Percentiles rank a stretch among this genome's conserved stretches.
Conservation (phyloP, 2,329 filamentous ascomycete species). For the Myriosclerotinia duriaeana region DNA sequence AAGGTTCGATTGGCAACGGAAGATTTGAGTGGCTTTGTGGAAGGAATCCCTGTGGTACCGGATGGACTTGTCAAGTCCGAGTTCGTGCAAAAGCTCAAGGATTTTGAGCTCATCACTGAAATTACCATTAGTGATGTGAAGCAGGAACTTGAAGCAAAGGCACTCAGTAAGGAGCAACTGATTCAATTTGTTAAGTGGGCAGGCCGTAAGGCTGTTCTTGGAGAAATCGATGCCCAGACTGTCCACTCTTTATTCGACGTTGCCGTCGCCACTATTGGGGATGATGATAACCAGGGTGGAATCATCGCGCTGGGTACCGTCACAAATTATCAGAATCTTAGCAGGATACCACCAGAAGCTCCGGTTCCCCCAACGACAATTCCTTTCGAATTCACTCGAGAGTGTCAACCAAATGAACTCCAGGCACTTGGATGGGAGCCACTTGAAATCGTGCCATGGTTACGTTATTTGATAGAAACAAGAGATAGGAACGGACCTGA, state of each 20-base stretch:
- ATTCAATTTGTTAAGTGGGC: slow-evolving; percentile 84
- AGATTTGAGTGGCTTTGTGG: slow-evolving; percentile 70
- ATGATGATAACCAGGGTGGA: slow-evolving; percentile 59
- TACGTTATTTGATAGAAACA: slow-evolving; percentile 74
- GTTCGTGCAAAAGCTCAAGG: slow-evolving; percentile 77
- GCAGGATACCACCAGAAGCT: slow-evolving; percentile 75
- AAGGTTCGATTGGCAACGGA: slow-evolving; percentile 74
- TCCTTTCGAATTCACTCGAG: slow-evolving; percentile 77
- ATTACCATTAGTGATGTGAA: slow-evolving; percentile 87
- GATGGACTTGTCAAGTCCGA: slow-evolving; percentile 69
- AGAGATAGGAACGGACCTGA: slow-evolving; percentile 57
- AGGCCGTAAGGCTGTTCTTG: slow-evolving; percentile 66
- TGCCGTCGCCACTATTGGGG: slow-evolving; percentile 69
- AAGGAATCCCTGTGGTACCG: slow-evolving; percentile 83
- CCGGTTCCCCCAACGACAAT: slow-evolving; percentile 81
- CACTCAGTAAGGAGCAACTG: slow-evolving; percentile 75
- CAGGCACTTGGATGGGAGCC: slow-evolving; percentile 83
- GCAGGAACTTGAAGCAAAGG: slow-evolving; percentile 76
- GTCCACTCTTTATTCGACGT: slow-evolving; percentile 73
- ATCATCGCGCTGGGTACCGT: slow-evolving; percentile 79
- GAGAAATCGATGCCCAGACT: slow-evolving; percentile 68
- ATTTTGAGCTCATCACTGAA: slow-evolving; percentile 82
- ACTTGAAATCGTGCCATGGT: slow-evolving; percentile 81
- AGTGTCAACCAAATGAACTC: slow-evolving; percentile 65
- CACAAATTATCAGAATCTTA: slow-evolving; percentile 70